phyloP scores from a whole-genome alignment of 179 eudicot species.

The Silene noctiflora region DNA sequence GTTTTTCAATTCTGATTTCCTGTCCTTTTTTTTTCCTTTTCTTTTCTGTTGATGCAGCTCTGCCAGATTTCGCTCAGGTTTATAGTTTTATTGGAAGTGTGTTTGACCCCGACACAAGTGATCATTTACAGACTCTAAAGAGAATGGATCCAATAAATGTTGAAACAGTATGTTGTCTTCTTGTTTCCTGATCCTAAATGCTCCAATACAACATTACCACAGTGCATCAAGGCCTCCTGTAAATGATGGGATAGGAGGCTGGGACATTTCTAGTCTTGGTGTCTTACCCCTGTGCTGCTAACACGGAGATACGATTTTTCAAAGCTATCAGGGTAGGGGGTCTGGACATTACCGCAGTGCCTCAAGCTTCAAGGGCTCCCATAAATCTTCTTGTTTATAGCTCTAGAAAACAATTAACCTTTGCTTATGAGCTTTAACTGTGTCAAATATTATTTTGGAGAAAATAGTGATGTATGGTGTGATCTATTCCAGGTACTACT shows the following conservation, averaged over 20 bases:
- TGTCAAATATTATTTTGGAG: neutral
- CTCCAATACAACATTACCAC: neutral
- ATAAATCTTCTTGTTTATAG: neutral
- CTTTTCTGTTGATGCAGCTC: slow-evolving; percentile 51
- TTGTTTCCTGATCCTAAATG: neutral
- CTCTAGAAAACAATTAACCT: too few species aligned
- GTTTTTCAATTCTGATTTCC: neutral
- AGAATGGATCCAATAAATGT: slow-evolving; percentile 94
- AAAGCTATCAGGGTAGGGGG: too few species aligned
- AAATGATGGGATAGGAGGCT: too few species aligned
- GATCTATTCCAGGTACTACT: slow-evolving; percentile 54
- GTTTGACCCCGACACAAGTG: slow-evolving; percentile 69
- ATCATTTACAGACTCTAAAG: slow-evolving; percentile 68
- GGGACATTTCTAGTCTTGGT: too few species aligned
- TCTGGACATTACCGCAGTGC: too few species aligned
- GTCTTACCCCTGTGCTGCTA: too few species aligned
- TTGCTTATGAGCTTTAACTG: neutral
- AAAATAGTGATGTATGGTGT: slow-evolving; percentile 2
- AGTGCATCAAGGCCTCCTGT: too few species aligned
- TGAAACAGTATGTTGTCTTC: slow-evolving; percentile 42
- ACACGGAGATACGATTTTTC: too few species aligned
- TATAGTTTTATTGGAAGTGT: slow-evolving; percentile 90
- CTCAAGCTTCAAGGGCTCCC: too few species aligned
- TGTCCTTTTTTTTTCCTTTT: too few species aligned
- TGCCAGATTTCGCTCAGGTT: slow-evolving; percentile 92